Evolutionary conservation across 169 alveolate genomes (phyloP).

Genomic region (Plasmodium inui): DNA sequence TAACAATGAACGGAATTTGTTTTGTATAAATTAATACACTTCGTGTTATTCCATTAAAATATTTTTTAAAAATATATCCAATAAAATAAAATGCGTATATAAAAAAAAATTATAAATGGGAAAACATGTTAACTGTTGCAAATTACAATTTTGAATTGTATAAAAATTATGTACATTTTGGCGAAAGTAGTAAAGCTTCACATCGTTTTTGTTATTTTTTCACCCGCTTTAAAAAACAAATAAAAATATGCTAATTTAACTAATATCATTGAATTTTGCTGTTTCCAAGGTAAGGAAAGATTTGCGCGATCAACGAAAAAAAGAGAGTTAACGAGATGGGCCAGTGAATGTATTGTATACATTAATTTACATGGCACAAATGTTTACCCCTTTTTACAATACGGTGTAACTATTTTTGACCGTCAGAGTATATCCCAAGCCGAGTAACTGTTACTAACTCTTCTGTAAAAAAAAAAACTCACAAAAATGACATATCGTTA

Average conservation of each 20-base stretch:
- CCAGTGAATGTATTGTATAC: neutral
- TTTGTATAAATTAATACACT: neutral
- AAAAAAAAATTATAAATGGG: neutral
- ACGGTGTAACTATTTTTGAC: neutral
- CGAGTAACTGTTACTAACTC: neutral
- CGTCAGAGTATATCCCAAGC: neutral
- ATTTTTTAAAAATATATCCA: neutral
- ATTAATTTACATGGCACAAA: neutral
- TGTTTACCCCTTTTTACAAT: neutral
- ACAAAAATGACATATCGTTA: neutral
- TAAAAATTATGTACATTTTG: neutral
- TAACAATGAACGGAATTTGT: neutral
- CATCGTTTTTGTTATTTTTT: neutral
- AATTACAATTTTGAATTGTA: neutral
- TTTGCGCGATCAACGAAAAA: neutral
- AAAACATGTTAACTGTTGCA: neutral
- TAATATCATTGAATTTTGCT: neutral
- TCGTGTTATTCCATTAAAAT: neutral
- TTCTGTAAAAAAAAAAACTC: neutral
- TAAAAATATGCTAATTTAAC: neutral
- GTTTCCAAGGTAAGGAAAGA: slow-evolving; percentile 1
- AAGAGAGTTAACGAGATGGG: neutral
- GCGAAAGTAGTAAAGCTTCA: neutral
- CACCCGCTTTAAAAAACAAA: neutral
- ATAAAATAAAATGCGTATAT: neutral